A percentile compares a stretch with the other conserved stretches of the same genome.
phyloP scores from a whole-genome alignment of 2,329 filamentous ascomycete species.

The Emericellopsis cladophorae region DNA sequence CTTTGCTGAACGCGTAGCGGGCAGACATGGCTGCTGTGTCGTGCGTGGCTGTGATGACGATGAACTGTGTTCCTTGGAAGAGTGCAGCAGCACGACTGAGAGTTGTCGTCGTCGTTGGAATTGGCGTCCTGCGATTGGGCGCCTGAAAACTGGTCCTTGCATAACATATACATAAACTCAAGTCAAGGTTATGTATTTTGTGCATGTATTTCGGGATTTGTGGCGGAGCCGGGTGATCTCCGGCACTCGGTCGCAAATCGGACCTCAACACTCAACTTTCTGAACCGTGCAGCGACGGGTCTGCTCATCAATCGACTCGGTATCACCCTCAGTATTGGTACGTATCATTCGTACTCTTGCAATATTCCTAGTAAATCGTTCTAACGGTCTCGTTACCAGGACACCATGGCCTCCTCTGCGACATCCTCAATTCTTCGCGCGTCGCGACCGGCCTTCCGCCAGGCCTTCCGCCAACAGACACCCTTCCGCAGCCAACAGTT shows the following conservation, averaged over 20 bases:
- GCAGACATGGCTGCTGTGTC: slow-evolving; percentile 53
- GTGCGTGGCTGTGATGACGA: background rate
- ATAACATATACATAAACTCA: background rate
- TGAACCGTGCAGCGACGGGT: no score
- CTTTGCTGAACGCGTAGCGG: slow-evolving; percentile 84
- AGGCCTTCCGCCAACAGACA: slow-evolving; percentile 21
- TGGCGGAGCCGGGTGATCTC: no score
- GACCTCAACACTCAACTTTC: no score
- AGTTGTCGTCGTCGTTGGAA: background rate
- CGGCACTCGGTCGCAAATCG: no score
- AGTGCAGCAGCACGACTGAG: background rate
- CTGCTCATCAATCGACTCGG: no score
- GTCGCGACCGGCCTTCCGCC: slow-evolving; percentile 42
- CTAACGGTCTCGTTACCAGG: no score
- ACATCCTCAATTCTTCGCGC: slow-evolving; percentile 24
- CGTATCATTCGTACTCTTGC: no score
- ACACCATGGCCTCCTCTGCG: slow-evolving; percentile 24
- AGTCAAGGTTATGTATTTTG: background rate
- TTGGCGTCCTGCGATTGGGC: background rate
- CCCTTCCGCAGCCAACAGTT: slow-evolving; percentile 31
- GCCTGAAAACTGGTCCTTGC: background rate
- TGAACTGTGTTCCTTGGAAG: background rate
- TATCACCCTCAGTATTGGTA: no score
- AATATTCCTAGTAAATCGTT: no score
- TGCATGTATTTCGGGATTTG: background rate